Evolutionary conservation across 192 early-diverging fungal species (phyloP).

Genomic region (Entomortierella beljakovae): DNA sequence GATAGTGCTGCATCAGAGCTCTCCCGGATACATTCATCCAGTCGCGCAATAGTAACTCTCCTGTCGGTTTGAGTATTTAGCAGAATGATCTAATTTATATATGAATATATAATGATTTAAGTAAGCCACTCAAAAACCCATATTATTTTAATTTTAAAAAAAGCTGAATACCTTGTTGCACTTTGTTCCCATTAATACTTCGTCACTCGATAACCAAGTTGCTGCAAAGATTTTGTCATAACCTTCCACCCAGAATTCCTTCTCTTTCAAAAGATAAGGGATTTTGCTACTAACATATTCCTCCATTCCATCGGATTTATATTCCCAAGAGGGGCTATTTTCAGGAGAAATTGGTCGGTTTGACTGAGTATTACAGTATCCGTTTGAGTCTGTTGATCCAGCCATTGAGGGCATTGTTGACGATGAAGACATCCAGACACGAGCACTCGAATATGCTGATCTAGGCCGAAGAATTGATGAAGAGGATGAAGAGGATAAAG

Average conservation of each 20-base stretch:
- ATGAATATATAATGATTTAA: not conserved
- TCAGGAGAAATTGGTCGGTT: not conserved
- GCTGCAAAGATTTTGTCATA: conserved; percentile 71
- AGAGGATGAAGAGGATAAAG: not conserved
- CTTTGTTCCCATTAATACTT: conserved; percentile 73
- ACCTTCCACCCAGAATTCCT: conserved; percentile 27
- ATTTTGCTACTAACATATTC: conserved; percentile 30
- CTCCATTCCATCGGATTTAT: not conserved
- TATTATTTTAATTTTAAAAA: conserved; percentile 4
- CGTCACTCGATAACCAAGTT: conserved; percentile 60
- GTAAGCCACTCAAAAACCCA: not conserved
- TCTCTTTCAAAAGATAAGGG: conserved; percentile 33
- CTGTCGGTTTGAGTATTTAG: conserved; percentile 27
- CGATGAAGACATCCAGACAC: conserved; percentile 22
- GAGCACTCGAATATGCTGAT: conserved; percentile 7
- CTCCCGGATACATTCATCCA: conserved; percentile 28
- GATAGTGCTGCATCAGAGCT: not conserved
- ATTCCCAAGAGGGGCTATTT: too few relatives aligned
- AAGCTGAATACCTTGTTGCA: conserved; percentile 63
- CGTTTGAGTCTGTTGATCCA: conserved; percentile 13
- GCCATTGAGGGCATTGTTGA: not conserved
- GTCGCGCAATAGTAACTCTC: conserved; percentile 7
- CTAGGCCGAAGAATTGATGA: conserved; percentile 2
- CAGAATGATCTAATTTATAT: conserved; percentile 25
- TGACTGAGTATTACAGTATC: conserved; percentile 7